Evolutionary conservation across 139 green algal genomes (phyloP).

Genomic region (Klebsormidium nitens): DNA sequence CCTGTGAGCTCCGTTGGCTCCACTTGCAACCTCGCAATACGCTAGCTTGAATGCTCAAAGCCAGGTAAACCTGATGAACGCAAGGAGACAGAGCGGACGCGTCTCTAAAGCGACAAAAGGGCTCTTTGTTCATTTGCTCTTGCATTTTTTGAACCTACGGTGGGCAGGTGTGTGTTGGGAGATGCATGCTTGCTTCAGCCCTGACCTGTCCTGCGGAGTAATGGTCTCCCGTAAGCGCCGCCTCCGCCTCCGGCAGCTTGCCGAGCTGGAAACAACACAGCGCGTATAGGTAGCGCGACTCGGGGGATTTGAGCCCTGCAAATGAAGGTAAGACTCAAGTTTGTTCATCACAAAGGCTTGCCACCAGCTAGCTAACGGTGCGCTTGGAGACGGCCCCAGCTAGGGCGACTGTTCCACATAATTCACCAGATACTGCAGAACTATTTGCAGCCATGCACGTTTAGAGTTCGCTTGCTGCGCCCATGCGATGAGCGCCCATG

Average conservation of each 20-base stretch:
- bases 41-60: no score
- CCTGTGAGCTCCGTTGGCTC: no score
- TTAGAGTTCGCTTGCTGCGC: not conserved
- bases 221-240: conserved; percentile 39
- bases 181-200: not conserved
- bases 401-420: not conserved
- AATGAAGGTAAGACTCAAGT: not conserved
- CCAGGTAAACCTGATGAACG: no score
- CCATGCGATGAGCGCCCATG: not conserved
- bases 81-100: no score
- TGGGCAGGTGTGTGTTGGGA: not conserved
- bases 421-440: not conserved
- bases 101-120: no score
- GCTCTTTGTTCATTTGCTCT: no score
- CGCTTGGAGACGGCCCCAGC: not conserved
- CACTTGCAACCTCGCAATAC: no score
- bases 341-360: not conserved
- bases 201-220: not conserved
- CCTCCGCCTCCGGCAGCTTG: conserved; percentile 73
- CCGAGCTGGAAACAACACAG: conserved; percentile 69
- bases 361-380: not conserved
- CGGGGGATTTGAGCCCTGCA: conserved; percentile 13
- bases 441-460: not conserved
- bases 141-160: no score
- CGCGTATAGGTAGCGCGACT: conserved; percentile 78